phyloP scores from a whole-genome alignment of 1,284 basidiomycete species.

The Ceratobasidium sp. region DNA sequence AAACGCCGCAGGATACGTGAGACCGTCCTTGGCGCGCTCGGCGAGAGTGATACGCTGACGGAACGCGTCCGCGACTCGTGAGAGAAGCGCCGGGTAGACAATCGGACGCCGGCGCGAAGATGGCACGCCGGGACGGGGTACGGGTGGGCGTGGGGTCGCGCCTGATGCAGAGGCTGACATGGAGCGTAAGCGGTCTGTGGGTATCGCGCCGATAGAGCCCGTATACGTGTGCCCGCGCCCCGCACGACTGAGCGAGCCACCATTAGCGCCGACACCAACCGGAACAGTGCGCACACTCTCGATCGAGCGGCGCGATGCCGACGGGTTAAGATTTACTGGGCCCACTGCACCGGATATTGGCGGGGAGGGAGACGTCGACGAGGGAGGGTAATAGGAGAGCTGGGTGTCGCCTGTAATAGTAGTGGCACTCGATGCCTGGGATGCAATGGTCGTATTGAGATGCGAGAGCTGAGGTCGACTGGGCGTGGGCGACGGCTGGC shows the following conservation, averaged over 20 bases:
- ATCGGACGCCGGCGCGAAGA: constrained; percentile 68
- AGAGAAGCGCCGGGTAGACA: constrained; percentile 94
- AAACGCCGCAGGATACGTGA: constrained; percentile 96
- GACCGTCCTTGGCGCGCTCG: constrained; percentile 91
- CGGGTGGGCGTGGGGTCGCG: constrained; percentile 50
- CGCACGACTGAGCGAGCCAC: constrained; percentile 20
- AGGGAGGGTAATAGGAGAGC: constrained; percentile 25
- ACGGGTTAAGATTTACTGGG: constrained; percentile 44
- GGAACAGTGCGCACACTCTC: constrained; percentile 66
- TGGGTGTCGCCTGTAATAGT: constrained; percentile 12
- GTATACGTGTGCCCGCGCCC: constrained; percentile 31
- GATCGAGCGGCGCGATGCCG: constrained; percentile 61
- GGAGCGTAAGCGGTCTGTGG: constrained; percentile 76
- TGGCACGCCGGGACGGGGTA: constrained; percentile 54
- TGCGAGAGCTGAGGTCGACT: constrained; percentile 50
- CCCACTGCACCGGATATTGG: constrained; percentile 62
- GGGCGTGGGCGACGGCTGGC: constrained; percentile 32
- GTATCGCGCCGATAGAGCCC: constrained; percentile 45
- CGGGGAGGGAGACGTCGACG: constrained; percentile 64
- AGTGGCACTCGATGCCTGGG: constrained; percentile 46
- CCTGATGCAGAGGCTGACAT: constrained; percentile 66
- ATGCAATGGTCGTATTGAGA: constrained; percentile 60
- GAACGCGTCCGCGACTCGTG: constrained; percentile 94
- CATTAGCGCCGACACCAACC: constrained; percentile 46
- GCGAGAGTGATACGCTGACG: constrained; percentile 78